Conservation (phyloP, 352 stramenopile species). For the Globisporangium uncinulatum region DNA sequence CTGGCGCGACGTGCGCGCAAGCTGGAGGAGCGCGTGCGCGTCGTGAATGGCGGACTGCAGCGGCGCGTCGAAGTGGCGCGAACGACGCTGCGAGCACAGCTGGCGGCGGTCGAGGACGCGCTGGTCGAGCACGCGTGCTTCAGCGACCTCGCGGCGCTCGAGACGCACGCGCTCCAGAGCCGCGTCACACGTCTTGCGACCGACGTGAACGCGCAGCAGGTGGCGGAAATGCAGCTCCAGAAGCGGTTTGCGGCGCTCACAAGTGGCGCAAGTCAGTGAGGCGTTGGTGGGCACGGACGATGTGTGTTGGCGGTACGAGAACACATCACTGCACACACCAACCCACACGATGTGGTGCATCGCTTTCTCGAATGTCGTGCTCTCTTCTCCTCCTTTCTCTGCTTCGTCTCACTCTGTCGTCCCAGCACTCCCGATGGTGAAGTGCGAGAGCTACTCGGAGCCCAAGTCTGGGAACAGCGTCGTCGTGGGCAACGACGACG, state of each 20-base stretch:
- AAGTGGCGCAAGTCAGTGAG: conserved; percentile 13
- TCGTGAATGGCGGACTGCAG: conserved; percentile 63
- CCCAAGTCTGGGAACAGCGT: conserved; percentile 24
- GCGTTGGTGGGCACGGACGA: too few relatives aligned
- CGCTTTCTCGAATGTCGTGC: too few relatives aligned
- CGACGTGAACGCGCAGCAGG: conserved; percentile 71
- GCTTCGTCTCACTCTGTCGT: too few relatives aligned
- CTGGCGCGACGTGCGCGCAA: conserved; percentile 69
- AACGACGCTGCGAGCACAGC: conserved; percentile 25
- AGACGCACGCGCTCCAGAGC: conserved; percentile 45
- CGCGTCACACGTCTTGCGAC: conserved; percentile 63
- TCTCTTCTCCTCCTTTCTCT: too few relatives aligned
- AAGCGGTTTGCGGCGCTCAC: conserved; percentile 61
- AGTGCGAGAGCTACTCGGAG: neutral
- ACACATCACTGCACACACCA: too few relatives aligned
- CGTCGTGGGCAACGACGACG: conserved; percentile 32
- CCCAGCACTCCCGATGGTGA: too few relatives aligned
- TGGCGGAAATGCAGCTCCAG: conserved; percentile 73
- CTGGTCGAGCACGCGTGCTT: conserved; percentile 69
- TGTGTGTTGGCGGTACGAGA: too few relatives aligned
- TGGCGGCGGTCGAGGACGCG: conserved; percentile 44
- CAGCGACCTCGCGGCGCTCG: conserved; percentile 45
- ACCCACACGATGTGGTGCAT: too few relatives aligned
- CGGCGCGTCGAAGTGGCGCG: conserved; percentile 38
- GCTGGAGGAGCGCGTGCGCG: conserved; percentile 53